These are phyloP conservation scores for Phytophthora podocarpi DNA, from an alignment of 352 stramenopile genomes.

Conservation along the genomic window DNA sequence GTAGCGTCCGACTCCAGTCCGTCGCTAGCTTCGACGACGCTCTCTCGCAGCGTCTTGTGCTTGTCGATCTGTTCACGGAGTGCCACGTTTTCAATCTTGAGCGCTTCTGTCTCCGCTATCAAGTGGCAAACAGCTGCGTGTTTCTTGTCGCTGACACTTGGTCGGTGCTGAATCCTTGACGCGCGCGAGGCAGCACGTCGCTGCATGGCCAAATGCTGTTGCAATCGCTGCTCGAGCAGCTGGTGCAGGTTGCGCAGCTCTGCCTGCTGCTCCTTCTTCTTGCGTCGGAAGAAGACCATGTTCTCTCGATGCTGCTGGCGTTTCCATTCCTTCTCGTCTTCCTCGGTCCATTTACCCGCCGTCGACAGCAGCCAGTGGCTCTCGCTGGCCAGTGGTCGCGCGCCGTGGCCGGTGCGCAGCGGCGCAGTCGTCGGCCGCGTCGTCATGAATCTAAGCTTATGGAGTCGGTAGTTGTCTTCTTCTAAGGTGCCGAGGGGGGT, in stretches of 20 bases:
- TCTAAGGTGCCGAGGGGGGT: not conserved
- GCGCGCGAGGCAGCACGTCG: constrained; percentile 29
- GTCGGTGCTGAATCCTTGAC: not conserved
- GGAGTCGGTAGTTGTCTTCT: not conserved
- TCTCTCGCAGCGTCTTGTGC: constrained; percentile 26
- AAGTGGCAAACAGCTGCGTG: constrained; percentile 26
- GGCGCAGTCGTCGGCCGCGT: constrained; percentile 12
- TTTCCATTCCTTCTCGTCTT: constrained; percentile 59
- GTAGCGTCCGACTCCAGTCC: constrained; percentile 2
- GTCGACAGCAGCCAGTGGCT: constrained; percentile 53
- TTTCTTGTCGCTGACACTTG: constrained; percentile 9
- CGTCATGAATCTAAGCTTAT: constrained; percentile 12
- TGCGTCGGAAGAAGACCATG: constrained; percentile 56
- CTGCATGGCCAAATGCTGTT: constrained; percentile 46
- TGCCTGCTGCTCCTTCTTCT: constrained; percentile 55
- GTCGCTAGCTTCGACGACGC: constrained; percentile 13
- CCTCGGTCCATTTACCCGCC: constrained; percentile 47
- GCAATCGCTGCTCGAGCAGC: constrained; percentile 39
- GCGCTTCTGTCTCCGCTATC: constrained; percentile 42
- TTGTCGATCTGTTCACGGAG: constrained; percentile 31
- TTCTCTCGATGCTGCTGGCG: constrained; percentile 55
- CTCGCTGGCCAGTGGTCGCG: constrained; percentile 36
- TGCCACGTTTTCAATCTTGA: constrained; percentile 47
- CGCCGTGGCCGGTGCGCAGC: constrained; percentile 28
- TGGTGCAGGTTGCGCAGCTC: constrained; percentile 44